Percentiles rank a stretch among this genome's conserved stretches.
These are phyloP conservation scores for Liquidambar formosana DNA, from an alignment of 164 flowering plant species.

Conservation along the genomic window DNA sequence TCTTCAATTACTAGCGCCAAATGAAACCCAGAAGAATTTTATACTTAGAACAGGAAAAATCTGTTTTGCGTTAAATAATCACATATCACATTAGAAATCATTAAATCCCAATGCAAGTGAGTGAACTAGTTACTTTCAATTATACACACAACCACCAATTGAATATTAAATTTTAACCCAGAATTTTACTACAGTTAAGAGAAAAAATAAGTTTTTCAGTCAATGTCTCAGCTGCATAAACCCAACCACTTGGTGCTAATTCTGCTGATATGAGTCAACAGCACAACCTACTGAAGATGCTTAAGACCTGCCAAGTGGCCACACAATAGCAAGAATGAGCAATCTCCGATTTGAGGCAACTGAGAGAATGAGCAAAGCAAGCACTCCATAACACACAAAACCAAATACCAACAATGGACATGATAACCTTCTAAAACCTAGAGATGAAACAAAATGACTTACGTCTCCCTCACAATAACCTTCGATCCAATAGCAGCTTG, in stretches of 20 bases:
- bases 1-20: too few relatives aligned
- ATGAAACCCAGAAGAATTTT: neutral
- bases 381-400: neutral
- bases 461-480: conserved; percentile 92
- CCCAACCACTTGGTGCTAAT: neutral
- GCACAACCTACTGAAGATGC: neutral
- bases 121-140: too few relatives aligned
- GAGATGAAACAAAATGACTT: conserved; percentile 32
- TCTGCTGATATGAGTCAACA: too few relatives aligned
- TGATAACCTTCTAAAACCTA: neutral
- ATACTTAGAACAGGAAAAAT: neutral
- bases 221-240: neutral
- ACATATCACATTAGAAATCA: too few relatives aligned
- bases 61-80: too few relatives aligned
- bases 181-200: too few relatives aligned
- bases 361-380: neutral
- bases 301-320: neutral
- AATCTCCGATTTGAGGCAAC: neutral
- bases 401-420: neutral
- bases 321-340: neutral
- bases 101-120: too few relatives aligned
- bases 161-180: too few relatives aligned
- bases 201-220: too few relatives aligned
- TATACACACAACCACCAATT: too few relatives aligned
- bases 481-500: conserved; percentile 99